Percentiles rank a stretch among this genome's conserved stretches.
Evolutionary conservation across 139 green algal genomes (phyloP).

Genomic region (Ulvella scutata): DNA sequence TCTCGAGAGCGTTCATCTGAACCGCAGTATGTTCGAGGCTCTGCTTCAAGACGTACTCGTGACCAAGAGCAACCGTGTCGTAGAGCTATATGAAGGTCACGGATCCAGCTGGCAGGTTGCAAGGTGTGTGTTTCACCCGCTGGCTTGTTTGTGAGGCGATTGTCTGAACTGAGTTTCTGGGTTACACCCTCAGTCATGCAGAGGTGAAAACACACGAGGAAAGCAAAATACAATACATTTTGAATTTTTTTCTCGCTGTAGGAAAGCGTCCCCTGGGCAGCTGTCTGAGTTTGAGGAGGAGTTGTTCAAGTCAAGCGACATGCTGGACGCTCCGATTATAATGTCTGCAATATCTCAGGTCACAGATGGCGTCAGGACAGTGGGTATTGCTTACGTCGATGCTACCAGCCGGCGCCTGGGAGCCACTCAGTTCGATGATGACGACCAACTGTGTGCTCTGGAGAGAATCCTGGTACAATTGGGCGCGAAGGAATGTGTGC

Average conservation of each 20-base stretch:
- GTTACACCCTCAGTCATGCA: too few species aligned
- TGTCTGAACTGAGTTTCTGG: too few species aligned
- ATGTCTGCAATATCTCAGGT: conserved; percentile 22
- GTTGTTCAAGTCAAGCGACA: conserved; percentile 48
- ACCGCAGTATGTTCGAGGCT: conserved; percentile 49
- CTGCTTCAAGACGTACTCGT: conserved; percentile 68
- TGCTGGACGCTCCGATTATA: conserved; percentile 48
- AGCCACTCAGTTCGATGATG: conserved; percentile 67
- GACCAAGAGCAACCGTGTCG: conserved; percentile 38
- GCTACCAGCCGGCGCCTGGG: conserved; percentile 35
- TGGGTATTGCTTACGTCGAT: conserved; percentile 70
- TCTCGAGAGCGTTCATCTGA: conserved; percentile 47
- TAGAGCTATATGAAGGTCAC: conserved; percentile 73
- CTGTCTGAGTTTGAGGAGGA: conserved; percentile 76
- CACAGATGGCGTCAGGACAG: conserved; percentile 17
- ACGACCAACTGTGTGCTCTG: conserved; percentile 59
- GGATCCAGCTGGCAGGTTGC: conserved; percentile 25
- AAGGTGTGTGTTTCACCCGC: conserved; percentile 16
- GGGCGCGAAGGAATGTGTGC: conserved; percentile 57
- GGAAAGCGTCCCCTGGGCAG: conserved; percentile 50
- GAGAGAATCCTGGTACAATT: conserved; percentile 72
- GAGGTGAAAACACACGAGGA: too few species aligned
- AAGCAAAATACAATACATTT: too few species aligned
- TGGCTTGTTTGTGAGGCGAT: too few species aligned
- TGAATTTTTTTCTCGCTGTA: conserved; percentile 9